Evolutionary conservation across 2,329 filamentous ascomycete species (phyloP).

Genomic region (Diplodia intermedia): DNA sequence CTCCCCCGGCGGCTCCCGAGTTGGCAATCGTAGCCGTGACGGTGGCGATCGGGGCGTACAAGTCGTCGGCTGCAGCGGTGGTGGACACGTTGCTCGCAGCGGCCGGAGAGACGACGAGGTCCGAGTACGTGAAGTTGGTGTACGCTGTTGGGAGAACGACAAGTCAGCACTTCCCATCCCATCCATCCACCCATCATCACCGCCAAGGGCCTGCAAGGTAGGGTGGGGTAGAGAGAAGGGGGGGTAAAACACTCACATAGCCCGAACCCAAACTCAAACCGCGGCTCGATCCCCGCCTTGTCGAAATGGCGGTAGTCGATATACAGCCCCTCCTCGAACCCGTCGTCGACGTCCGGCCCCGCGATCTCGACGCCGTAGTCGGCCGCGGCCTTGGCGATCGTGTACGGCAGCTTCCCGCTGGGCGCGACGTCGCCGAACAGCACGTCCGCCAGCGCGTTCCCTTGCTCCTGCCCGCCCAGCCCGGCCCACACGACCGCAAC

Average conservation of each 20-base stretch:
- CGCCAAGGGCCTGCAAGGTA: too few species aligned
- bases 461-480: constrained; percentile 53
- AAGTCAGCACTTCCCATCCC: not conserved
- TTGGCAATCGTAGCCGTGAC: constrained; percentile 47
- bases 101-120: constrained; percentile 38
- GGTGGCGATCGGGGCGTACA: constrained; percentile 47
- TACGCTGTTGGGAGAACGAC: constrained; percentile 41
- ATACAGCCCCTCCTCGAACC: constrained; percentile 52
- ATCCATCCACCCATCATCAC: too few species aligned
- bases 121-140: constrained; percentile 52
- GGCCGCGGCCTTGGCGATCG: constrained; percentile 44
- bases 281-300: constrained; percentile 49
- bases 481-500: constrained; percentile 51
- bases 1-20: constrained; percentile 44
- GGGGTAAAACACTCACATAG: constrained; percentile 41
- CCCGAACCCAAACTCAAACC: constrained; percentile 55
- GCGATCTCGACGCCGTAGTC: constrained; percentile 45
- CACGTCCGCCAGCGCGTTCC: constrained; percentile 55
- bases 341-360: constrained; percentile 38
- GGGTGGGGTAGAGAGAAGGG: too few species aligned
- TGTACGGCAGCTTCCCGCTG: constrained; percentile 65
- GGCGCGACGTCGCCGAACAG: constrained; percentile 79
- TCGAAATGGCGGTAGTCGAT: constrained; percentile 57
- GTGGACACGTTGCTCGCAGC: constrained; percentile 34
- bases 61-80: constrained; percentile 34